Base-by-base conservation (phyloP, 306 rosid species). In the Citrullus mucosospermus region DNA sequence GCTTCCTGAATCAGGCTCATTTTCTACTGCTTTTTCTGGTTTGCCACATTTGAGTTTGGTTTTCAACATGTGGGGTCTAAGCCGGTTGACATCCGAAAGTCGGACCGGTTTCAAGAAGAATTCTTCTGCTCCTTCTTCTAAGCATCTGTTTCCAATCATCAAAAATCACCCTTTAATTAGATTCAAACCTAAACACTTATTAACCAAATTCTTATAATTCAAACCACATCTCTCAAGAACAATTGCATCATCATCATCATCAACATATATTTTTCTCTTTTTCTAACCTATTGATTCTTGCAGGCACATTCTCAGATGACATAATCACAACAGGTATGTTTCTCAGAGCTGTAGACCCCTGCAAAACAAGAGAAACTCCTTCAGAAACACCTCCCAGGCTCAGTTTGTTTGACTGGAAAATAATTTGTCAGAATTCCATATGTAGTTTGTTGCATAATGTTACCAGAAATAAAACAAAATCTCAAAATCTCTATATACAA, bases 221-320 rank as follows among this genome's bases (percentile, higher is more conserved):
- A 66, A 25, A 69, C 75, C 54, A 69, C 32, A 69, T 70, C 76
- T 70, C 38, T 3, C 34, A 46, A 71, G 32, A 71, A 71, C 57
- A 71, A 5, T 15, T 25, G 58, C 22, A 72, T 50, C 38, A 71
- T 28, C 39, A 46, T 28, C 57, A 53, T 2, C 70, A 63, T 34
- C 22, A 63, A 8, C 76, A 38, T 39, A 67, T 39, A 17, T 32
- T 78, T 39, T 8, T 2, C 17, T 48, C 74, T 56, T 44, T 28
- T 55, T 9, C 51, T 86, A 82, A 93, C 97, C 97, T 91, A 81
- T 28, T 88, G 74, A 92, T 94, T 80, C 98, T 94, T 76, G 98
- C 86, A 82, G 97, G 98, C 73, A 80, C 98, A 87, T 94, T 90
- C 82, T 94, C 98, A 58, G 97, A 94, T 80, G 97, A 92, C 98